Conservation (phyloP, 2,329 filamentous ascomycete species). For the Ophiostoma sp. region DNA sequence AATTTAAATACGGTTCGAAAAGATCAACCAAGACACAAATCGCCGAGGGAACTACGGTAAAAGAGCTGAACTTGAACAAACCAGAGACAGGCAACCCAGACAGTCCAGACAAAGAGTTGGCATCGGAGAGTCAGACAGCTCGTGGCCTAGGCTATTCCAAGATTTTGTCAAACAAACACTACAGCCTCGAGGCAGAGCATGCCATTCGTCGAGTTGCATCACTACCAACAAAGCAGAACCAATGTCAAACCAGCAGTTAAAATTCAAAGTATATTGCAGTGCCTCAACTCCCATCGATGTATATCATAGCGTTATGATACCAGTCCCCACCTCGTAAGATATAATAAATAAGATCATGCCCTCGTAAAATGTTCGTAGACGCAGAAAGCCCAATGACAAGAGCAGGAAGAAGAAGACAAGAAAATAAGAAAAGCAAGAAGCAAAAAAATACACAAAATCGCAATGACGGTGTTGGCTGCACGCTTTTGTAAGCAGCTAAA, state of each 20-base stretch:
- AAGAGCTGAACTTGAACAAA: neutral
- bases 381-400: conserved; percentile 17
- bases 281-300: neutral
- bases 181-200: neutral
- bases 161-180: neutral
- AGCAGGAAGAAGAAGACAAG: conserved; percentile 13
- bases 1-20: too few species aligned
- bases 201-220: neutral
- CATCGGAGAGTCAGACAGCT: neutral
- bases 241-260: neutral
- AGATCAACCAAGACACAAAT: neutral
- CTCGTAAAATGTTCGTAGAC: conserved; percentile 6
- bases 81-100: neutral
- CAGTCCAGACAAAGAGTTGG: neutral
- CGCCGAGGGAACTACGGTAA: neutral
- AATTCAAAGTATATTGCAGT: neutral
- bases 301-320: neutral
- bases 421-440: conserved; percentile 18
- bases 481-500: neutral
- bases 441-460: neutral
- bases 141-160: neutral
- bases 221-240: neutral
- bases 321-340: neutral
- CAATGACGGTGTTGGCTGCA: neutral
- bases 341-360: conserved; percentile 1